Percentiles rank a stretch among this genome's conserved stretches.
Conservation (phyloP, 2,329 filamentous ascomycete genomes). For the Septoria linicola region DNA sequence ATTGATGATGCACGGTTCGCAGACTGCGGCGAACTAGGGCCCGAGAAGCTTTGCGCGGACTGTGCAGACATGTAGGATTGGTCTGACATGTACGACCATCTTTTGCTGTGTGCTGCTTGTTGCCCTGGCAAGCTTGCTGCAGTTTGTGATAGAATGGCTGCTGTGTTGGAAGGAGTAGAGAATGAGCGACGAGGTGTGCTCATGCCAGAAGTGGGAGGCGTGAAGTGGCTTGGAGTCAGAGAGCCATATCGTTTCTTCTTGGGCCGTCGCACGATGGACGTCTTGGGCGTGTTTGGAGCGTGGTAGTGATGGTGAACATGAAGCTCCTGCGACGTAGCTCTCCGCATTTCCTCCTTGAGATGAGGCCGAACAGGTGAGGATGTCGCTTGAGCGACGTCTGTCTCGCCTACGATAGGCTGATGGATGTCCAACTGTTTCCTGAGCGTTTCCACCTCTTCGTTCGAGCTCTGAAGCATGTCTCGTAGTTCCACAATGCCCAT, state of each 20-base stretch:
- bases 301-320: slow-evolving; percentile 97
- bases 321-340: slow-evolving; percentile 70
- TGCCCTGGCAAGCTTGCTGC: slow-evolving; percentile 56
- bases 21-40: slow-evolving; percentile 78
- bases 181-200: slow-evolving; percentile 42
- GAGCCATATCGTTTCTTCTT: slow-evolving; percentile 69
- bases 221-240: slow-evolving; percentile 55
- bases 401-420: slow-evolving; percentile 60
- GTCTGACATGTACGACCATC: slow-evolving; percentile 67
- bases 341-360: slow-evolving; percentile 65
- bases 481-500: slow-evolving; percentile 86
- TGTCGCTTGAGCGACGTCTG: slow-evolving; percentile 24
- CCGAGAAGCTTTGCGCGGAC: slow-evolving; percentile 65
- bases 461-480: slow-evolving; percentile 85
- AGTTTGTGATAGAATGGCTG: slow-evolving; percentile 63
- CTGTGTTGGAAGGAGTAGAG: slow-evolving; percentile 50
- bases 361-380: slow-evolving; percentile 35
- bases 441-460: slow-evolving; percentile 87
- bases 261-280: slow-evolving; percentile 46
- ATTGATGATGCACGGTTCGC: slow-evolving; percentile 67
- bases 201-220: slow-evolving; percentile 41
- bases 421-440: slow-evolving; percentile 79
- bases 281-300: slow-evolving; percentile 49
- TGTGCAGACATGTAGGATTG: slow-evolving; percentile 63
- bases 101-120: slow-evolving; percentile 47